Evolutionary conservation across 768 basidiomycete species (phyloP), one percentile per base, ranked within the genome.

Genomic region (Dentipellis fragilis): DNA sequence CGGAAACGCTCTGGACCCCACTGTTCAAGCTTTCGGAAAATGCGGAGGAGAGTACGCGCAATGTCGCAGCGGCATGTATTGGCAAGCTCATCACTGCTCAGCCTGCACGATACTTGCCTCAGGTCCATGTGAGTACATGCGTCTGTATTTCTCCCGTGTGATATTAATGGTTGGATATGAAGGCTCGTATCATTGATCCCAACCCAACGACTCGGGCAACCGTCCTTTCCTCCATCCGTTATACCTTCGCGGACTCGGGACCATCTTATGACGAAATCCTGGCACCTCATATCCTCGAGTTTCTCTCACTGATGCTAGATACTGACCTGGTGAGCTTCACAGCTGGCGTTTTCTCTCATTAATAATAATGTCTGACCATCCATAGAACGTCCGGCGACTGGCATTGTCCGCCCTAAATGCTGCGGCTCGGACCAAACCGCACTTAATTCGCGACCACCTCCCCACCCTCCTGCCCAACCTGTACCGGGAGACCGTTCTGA

Each of bases 51-150:
- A 88, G 87, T 8, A 88, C 91, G 1, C 76, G 94, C 51, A 97
- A 96, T 65, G 91, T 97, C 38, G 92, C 94, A 22, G 93, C 96
- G 48, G 94, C 95, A 2, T 97, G 94, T 66, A 79, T 99, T 16
- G 96, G 96, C 36, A 96, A 97, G 69, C 76, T 99, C 34, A 94
- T 93, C 0, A 90, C 89, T 0, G 89, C 91, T 0, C 88, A 93
- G 56, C 93, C 96, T 4, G 83, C 85, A 0, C 84, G 84, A 62
- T 99, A 95, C 68, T 76, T 98, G 16, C 91, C 93, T 2, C 91
- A 96, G 64, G 81, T 99, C 10, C 93, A 97, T 64, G 89, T 89
- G 66, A 59, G 81, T 71, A 9, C 14, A 14, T 49, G 10, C 23
- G 3, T 10, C 10, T 16, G 8, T 49, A 4, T 14, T 8, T 16